phyloP scores from a whole-genome alignment of 2,329 filamentous ascomycete species.

The Epichloe coenophiala region DNA sequence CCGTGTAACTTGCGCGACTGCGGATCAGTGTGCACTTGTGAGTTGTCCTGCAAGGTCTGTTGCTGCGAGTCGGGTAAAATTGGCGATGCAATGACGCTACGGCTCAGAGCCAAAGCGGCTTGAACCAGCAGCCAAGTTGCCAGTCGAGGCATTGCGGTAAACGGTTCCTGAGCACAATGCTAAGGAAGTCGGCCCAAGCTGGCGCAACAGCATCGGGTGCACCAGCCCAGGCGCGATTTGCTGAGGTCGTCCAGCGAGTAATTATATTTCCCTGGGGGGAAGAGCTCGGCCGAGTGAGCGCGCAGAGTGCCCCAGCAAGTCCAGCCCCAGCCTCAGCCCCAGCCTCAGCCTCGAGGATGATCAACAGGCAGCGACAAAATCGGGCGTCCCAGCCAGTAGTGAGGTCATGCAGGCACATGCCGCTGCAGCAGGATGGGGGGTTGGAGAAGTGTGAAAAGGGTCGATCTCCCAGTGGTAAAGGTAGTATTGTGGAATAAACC shows the following conservation, averaged over 20 bases:
- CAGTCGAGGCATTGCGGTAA: conserved; percentile 11
- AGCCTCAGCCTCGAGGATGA: neutral
- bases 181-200: neutral
- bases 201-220: neutral
- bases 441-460: neutral
- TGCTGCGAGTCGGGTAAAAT: conserved; percentile 10
- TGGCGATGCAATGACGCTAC: conserved; percentile 12
- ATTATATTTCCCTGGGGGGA: neutral
- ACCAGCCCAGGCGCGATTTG: neutral
- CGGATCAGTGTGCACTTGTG: conserved; percentile 4
- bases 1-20: conserved; percentile 44
- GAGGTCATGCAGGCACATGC: conserved; percentile 1
- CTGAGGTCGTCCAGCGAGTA: neutral
- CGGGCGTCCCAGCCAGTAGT: neutral
- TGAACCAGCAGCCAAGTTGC: conserved; percentile 17
- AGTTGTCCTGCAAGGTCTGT: neutral
- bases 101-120: conserved; percentile 12
- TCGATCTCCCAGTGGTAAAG: neutral
- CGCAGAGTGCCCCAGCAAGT: no score
- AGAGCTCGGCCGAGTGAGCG: neutral
- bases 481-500: no score
- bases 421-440: neutral
- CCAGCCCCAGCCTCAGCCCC: neutral
- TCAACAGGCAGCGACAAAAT: neutral
- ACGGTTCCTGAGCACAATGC: neutral